Evolutionary conservation across 805 yeast genomes (phyloP), one percentile per base, ranked within the genome.

Genomic region (Cyberlindnera misumaiensis): DNA sequence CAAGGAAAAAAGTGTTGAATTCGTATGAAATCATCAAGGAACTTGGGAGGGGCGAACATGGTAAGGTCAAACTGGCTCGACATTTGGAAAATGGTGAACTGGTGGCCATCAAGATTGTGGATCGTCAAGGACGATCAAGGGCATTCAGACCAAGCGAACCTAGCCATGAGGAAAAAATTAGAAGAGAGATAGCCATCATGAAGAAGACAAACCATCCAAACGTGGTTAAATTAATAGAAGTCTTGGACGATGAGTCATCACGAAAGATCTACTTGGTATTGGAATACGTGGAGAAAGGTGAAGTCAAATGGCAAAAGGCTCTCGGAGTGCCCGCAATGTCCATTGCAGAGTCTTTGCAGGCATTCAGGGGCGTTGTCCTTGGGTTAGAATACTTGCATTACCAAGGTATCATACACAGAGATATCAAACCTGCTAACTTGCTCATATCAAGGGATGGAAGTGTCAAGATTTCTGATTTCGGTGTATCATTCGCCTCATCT

Each of bases 21-120:
- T 79, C 94, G 0, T 93, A 89, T 57, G 98, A 93, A 60, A 84
- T 93, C 28, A 62, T 88, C 24, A 70, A 73, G 18, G 97, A 89
- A 62, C 68, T 93, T 22, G 98, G 98, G 10, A 71, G 84, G 27
- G 98, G 98, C n/a, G 96, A 89, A 59, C 97, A 90, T 62, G 97
- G 98, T n/a, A 90, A 87, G 59, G 98, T 93, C 31, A 93, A 93
- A 58, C 69, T 93, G 14, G 98, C 95, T 0, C 74, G 74, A 43
- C 90, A 89, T 56, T 60, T 80, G 39, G 68, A 73, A n/a, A 60
- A 69, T 5, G 67, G 72, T 32, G 78, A 73, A 47, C 65, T 76
- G 25, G 95, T 87, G n/a, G 98, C 98, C 4, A 88, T 93, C 40
- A 93, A 93, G 58, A 85, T 93, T 36, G 87, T 93, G 32, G 89